Evolutionary conservation across 1,139 yeast species (phyloP).

Genomic region (Scheffersomyces segobiensis): DNA sequence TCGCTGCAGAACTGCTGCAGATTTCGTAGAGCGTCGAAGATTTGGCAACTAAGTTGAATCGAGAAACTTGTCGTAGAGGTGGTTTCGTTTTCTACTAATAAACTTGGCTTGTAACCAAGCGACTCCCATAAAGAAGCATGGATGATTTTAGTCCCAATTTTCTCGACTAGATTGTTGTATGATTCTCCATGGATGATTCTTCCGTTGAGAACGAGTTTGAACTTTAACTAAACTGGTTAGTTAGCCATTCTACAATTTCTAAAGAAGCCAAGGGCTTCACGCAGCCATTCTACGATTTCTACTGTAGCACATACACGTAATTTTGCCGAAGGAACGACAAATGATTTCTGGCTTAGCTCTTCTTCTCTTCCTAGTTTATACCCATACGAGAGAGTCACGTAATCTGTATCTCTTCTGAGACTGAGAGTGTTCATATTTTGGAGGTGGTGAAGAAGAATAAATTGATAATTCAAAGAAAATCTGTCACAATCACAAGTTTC

Average conservation of each 20-base stretch:
- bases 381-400: slow-evolving; percentile 12
- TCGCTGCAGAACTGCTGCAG: slow-evolving; percentile 4
- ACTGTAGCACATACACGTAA: background rate
- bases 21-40: slow-evolving; percentile 16
- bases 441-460: background rate
- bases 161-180: slow-evolving; percentile 15
- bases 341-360: background rate
- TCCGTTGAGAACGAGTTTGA: slow-evolving; percentile 17
- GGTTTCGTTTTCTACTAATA: slow-evolving; percentile 10
- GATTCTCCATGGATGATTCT: slow-evolving; percentile 7
- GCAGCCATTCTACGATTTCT: background rate
- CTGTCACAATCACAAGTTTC: background rate
- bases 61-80: slow-evolving; percentile 1
- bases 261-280: too few species aligned
- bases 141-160: slow-evolving; percentile 7
- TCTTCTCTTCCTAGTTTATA: background rate
- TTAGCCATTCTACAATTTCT: background rate
- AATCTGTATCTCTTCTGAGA: slow-evolving; percentile 11
- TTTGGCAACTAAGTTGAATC: slow-evolving; percentile 20
- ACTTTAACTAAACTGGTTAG: slow-evolving; percentile 6
- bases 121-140: slow-evolving; percentile 17
- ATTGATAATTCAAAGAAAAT: background rate
- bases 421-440: slow-evolving; percentile 2
- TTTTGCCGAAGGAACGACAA: background rate
- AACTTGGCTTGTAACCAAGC: slow-evolving; percentile 14